A percentile compares a stretch with the other conserved stretches of the same genome.
Evolutionary conservation across 257 asterid species (phyloP).

Genomic region (Jaltomata sinuosa): DNA sequence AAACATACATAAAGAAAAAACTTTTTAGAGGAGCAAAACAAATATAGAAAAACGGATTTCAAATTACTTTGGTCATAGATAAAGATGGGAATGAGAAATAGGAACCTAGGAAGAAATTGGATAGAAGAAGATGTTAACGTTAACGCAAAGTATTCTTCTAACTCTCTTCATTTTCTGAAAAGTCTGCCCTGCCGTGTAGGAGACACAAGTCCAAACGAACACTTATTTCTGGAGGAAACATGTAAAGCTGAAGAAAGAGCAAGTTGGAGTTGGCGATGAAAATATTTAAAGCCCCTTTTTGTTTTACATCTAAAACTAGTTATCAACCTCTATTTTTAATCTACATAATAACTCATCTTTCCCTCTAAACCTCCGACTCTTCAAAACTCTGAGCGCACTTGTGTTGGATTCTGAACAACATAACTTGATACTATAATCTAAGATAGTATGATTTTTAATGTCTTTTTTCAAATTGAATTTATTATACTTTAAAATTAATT

Average conservation of each 20-base stretch:
- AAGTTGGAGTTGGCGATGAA: not conserved
- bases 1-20: not conserved
- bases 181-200: conserved; percentile 34
- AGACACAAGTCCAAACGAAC: conserved; percentile 25
- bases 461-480: not conserved
- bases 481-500: not conserved
- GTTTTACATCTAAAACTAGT: no score
- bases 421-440: not conserved
- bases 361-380: no score
- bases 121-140: conserved; percentile 26
- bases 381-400: no score
- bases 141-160: conserved; percentile 15
- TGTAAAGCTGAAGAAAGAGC: not conserved
- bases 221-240: no score
- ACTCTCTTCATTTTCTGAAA: conserved; percentile 8
- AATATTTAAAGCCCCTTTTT: not conserved
- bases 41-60: not conserved
- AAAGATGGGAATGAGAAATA: no score
- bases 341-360: not conserved
- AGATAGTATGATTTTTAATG: not conserved
- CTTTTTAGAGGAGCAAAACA: not conserved
- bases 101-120: conserved; percentile 27
- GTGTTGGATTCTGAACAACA: no score
- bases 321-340: no score
- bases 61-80: not conserved